These are phyloP conservation scores for Trametes maxima DNA, from an alignment of 768 basidiomycete species.

Conservation along the genomic window DNA sequence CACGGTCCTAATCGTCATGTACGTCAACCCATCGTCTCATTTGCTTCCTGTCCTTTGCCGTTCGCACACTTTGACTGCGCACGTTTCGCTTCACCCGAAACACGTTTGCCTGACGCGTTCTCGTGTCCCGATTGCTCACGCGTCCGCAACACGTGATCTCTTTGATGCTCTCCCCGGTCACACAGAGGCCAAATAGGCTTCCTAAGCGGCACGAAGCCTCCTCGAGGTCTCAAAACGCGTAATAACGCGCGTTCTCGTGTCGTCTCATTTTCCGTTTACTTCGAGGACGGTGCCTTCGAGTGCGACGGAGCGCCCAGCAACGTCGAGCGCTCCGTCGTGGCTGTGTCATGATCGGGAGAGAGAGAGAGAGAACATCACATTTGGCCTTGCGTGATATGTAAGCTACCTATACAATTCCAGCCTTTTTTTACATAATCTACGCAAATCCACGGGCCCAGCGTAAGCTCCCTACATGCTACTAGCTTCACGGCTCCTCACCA, in stretches of 20 bases:
- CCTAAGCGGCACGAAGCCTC: neutral
- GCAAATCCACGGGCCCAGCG: too few species aligned
- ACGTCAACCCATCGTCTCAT: constrained; percentile 38
- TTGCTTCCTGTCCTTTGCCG: neutral
- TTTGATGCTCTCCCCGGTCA: neutral
- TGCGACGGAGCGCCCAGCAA: neutral
- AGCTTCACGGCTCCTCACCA: too few species aligned
- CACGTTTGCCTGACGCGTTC: constrained; percentile 17
- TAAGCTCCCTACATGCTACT: too few species aligned
- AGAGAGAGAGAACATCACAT: too few species aligned
- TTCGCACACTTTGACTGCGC: constrained; percentile 4
- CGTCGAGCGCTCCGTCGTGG: constrained; percentile 1
- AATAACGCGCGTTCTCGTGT: neutral
- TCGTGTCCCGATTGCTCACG: constrained; percentile 15
- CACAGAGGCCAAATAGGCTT: neutral
- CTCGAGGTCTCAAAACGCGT: neutral
- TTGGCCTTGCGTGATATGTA: too few species aligned
- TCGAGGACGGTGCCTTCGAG: neutral
- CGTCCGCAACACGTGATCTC: constrained; percentile 5
- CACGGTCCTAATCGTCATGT: constrained; percentile 88
- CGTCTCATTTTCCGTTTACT: neutral
- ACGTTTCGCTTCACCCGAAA: neutral
- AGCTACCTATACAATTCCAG: too few species aligned
- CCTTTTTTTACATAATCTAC: too few species aligned
- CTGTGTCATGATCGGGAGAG: neutral